These are phyloP conservation scores for Nothophytophthora sp. DNA, from an alignment of 352 stramenopile species.

Conservation along the genomic window DNA sequence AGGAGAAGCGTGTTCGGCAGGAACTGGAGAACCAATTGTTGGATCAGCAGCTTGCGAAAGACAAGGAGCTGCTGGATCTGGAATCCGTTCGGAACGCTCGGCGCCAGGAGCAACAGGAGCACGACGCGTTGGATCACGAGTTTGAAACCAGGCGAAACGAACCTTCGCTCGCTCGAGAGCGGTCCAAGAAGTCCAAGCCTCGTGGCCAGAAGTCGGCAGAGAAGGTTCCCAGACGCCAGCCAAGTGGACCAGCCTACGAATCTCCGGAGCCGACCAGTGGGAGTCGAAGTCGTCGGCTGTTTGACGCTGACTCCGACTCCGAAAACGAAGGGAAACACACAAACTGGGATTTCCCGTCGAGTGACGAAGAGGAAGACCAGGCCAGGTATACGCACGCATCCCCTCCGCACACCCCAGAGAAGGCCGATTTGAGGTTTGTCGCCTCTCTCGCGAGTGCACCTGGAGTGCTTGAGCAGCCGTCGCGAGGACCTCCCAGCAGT, in stretches of 20 bases:
- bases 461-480: too few species aligned
- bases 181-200: not conserved
- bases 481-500: slow-evolving; percentile 19
- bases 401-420: slow-evolving; percentile 7
- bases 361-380: slow-evolving; percentile 1
- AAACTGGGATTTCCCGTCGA: slow-evolving; percentile 8
- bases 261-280: too few species aligned
- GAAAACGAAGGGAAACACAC: slow-evolving; percentile 3
- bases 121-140: slow-evolving; percentile 29
- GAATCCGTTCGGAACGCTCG: slow-evolving; percentile 34
- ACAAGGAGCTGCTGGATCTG: slow-evolving; percentile 47
- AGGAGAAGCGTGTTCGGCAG: slow-evolving; percentile 61
- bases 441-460: too few species aligned
- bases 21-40: slow-evolving; percentile 50
- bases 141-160: slow-evolving; percentile 18
- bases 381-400: slow-evolving; percentile 3
- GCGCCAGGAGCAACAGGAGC: slow-evolving; percentile 23
- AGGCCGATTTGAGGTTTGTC: slow-evolving; percentile 4
- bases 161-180: slow-evolving; percentile 1
- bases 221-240: not conserved
- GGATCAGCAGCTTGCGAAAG: slow-evolving; percentile 38
- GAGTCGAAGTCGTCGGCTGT: not conserved
- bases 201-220: not conserved
- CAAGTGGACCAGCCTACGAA: not conserved
- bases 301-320: slow-evolving; percentile 9